Base-by-base conservation (phyloP, 148 eudicot genomes). In the Dysphania ambrosioides region DNA sequence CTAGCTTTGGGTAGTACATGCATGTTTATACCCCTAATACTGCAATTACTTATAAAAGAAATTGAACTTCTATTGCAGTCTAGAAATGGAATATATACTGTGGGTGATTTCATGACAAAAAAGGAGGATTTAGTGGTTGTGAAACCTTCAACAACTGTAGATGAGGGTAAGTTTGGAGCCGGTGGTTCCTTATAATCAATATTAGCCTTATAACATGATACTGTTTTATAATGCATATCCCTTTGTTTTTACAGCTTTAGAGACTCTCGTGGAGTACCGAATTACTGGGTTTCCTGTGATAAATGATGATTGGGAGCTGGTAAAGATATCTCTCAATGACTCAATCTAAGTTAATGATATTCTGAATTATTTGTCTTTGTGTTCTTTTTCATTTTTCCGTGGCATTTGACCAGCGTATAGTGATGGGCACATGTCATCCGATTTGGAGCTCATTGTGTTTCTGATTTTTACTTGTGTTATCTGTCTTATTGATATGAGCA, bases 261-360 rank as follows among this genome's bases (percentile, higher is more conserved):
- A 82, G 36, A 71, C 74, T 74, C 87, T 92, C 23, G 97, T 92
- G 19, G 93, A 87, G 61, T 77, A 86, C 78, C 88, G 91, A 81
- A 89, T 91, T 42, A 86, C 92, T 73, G 97, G 97, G 66, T 89
- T 88, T 79, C 97, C 97, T 66, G 97, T 92, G 80, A 81, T 92
- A 70, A 91, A 92, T 75, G 92, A 92, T 70, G 84, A 89, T 78
- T 92, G 97, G 93, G 93, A 90, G 70, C 78, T 95, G 99, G 99
- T 90, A 85, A n/a, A n/a, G 73, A 67, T 36, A 53, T 19, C 51
- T 59, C 44, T n/a, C n/a, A n/a, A 35, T 49, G 38, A 65, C 42
- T 64, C 24, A 31, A 19, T 65, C 21, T 67, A n/a, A 18, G 40
- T 69, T 0, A 32, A 30, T 42, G 16, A 36, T 68, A 19, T 58